phyloP scores from a whole-genome alignment of 768 basidiomycete genomes.

The Pleurotus ostreatus region DNA sequence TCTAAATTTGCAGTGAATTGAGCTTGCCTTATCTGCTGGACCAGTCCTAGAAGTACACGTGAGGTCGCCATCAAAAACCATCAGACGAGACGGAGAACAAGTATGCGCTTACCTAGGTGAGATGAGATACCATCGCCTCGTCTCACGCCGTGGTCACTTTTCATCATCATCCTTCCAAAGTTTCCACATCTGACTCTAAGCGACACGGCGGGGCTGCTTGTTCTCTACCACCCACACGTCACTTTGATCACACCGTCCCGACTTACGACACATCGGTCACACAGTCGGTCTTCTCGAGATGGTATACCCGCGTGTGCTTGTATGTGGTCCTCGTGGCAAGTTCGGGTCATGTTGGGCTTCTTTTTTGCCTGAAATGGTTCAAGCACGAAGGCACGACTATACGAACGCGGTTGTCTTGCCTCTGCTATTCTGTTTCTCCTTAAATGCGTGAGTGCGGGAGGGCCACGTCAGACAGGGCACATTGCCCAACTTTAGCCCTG shows the following conservation, averaged over 20 bases:
- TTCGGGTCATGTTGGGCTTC: neutral
- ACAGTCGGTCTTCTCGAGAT: neutral
- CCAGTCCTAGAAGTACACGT: too few species aligned
- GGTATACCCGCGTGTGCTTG: slow-evolving; percentile 1
- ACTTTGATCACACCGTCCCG: neutral
- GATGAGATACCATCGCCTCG: too few species aligned
- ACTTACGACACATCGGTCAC: slow-evolving; percentile 6
- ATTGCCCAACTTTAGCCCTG: neutral
- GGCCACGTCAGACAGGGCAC: neutral
- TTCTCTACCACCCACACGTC: neutral
- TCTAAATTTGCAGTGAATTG: too few species aligned
- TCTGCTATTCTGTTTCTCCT: slow-evolving; percentile 4
- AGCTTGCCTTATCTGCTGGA: too few species aligned
- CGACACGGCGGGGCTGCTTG: neutral
- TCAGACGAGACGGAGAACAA: too few species aligned
- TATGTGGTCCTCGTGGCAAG: slow-evolving; percentile 3
- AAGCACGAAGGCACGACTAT: too few species aligned
- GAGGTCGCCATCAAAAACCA: too few species aligned
- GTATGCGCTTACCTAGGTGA: too few species aligned
- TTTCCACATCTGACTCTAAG: too few species aligned
- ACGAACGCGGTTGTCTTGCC: neutral
- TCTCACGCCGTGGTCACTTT: too few species aligned
- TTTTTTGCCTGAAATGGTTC: neutral
- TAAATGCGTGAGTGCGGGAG: neutral
- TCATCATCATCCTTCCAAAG: too few species aligned